phyloP scores from a whole-genome alignment of 208 protist genomes.

The Leishmania major region DNA sequence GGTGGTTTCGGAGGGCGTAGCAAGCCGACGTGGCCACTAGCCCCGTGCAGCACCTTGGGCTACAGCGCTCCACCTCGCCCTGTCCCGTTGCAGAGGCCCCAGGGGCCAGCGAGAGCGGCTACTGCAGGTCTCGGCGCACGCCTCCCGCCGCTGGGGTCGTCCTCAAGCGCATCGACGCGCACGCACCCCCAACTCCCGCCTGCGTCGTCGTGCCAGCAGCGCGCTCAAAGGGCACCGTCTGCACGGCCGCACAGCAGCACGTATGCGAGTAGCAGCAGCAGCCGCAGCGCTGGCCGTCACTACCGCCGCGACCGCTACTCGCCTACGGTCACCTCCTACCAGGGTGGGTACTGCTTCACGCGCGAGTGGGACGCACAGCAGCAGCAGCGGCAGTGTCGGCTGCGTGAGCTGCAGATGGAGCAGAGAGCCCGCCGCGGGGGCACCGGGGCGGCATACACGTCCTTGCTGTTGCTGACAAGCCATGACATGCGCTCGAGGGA shows the following conservation, averaged over 20 bases:
- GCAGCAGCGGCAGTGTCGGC: conserved; percentile 19
- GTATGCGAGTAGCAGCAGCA: neutral
- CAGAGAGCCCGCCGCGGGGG: conserved; percentile 17
- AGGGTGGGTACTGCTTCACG: conserved; percentile 20
- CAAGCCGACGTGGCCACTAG: conserved; percentile 15
- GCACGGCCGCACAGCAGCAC: neutral
- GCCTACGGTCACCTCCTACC: conserved; percentile 9
- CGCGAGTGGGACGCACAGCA: conserved; percentile 18
- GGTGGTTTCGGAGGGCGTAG: neutral
- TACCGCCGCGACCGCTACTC: conserved; percentile 9
- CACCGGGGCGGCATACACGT: conserved; percentile 11
- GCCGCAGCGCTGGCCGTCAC: neutral
- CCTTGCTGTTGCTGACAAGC: conserved; percentile 21
- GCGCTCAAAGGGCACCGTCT: neutral
- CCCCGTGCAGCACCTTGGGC: conserved; percentile 11
- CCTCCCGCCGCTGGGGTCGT: neutral
- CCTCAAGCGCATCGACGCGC: neutral
- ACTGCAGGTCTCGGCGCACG: neutral
- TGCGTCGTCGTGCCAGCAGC: neutral
- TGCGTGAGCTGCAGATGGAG: conserved; percentile 15
- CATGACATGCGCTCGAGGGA: conserved; percentile 15
- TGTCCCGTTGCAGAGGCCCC: neutral
- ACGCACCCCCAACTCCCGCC: neutral
- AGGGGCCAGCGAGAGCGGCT: neutral
- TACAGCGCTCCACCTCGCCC: conserved; percentile 19